Evolutionary conservation across 1,284 basidiomycete species (phyloP).

Genomic region (Inonotus obliquus): DNA sequence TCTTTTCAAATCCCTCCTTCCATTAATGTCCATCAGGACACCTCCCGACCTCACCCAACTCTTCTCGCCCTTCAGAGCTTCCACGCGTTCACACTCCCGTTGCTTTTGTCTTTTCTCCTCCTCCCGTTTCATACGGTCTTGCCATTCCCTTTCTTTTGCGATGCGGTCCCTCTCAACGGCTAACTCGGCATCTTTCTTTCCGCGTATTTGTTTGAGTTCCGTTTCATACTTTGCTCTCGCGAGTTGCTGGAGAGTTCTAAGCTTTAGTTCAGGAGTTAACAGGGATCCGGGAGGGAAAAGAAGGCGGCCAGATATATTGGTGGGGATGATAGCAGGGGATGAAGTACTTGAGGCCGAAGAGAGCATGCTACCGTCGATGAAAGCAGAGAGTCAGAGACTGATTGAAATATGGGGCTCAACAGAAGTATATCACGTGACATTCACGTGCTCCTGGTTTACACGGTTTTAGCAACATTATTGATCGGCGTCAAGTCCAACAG

Average conservation of each 20-base stretch:
- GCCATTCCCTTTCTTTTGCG: background rate
- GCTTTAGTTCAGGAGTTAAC: slow-evolving; percentile 11
- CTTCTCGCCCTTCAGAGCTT: slow-evolving; percentile 41
- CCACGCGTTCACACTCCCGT: slow-evolving; percentile 28
- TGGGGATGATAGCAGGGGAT: background rate
- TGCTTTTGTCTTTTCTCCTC: slow-evolving; percentile 20
- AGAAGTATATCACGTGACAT: background rate
- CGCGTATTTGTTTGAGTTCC: background rate
- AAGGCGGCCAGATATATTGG: slow-evolving; percentile 2
- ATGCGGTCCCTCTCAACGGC: background rate
- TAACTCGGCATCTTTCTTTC: background rate
- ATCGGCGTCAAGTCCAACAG: no score
- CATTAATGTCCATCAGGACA: slow-evolving; percentile 44
- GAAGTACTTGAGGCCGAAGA: background rate
- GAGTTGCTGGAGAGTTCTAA: slow-evolving; percentile 3
- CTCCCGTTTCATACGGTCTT: background rate
- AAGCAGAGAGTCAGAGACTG: no score
- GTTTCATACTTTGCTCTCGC: background rate
- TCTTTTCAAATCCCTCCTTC: slow-evolving; percentile 44
- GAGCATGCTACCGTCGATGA: background rate
- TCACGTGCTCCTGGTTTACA: no score
- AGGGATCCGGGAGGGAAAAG: slow-evolving; percentile 11
- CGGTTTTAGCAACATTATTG: no score
- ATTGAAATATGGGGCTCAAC: background rate
- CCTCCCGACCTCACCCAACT: slow-evolving; percentile 58